phyloP scores from a whole-genome alignment of 129 eudicot species.

The Ambrosia trifida region DNA sequence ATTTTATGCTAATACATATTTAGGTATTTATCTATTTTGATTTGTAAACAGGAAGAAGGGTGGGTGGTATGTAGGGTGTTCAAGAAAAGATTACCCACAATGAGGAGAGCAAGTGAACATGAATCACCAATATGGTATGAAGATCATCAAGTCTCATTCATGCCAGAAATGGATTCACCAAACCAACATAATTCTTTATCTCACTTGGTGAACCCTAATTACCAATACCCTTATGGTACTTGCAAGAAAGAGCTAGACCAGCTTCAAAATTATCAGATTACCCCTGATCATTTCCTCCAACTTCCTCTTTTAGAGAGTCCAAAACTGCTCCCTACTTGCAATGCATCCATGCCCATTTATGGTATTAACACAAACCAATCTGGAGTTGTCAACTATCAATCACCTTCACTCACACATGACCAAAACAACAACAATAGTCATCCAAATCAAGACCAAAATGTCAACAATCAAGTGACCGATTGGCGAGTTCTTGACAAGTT shows the following conservation, averaged over 20 bases:
- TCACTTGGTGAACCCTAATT: conserved; percentile 24
- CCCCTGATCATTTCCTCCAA: conserved; percentile 62
- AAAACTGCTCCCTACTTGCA: conserved; percentile 40
- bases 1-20: not conserved
- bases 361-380: conserved; percentile 41
- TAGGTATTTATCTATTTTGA: not conserved
- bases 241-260: conserved; percentile 63
- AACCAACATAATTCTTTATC: conserved; percentile 47
- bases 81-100: conserved; percentile 73
- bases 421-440: conserved; percentile 33
- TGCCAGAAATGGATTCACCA: conserved; percentile 74
- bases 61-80: conserved; percentile 92
- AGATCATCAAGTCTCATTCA: conserved; percentile 71
- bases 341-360: conserved; percentile 43
- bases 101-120: conserved; percentile 55
- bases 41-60: conserved; percentile 82
- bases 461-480: conserved; percentile 65
- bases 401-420: conserved; percentile 32
- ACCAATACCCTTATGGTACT: conserved; percentile 38
- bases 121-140: conserved; percentile 88
- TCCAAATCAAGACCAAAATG: conserved; percentile 43
- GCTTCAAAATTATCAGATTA: conserved; percentile 46
- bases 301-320: conserved; percentile 74
- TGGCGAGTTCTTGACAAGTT: conserved; percentile 98
- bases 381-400: conserved; percentile 36